Conservation (phyloP, 2,329 filamentous ascomycete genomes). For the Aspergillus alliaceus region DNA sequence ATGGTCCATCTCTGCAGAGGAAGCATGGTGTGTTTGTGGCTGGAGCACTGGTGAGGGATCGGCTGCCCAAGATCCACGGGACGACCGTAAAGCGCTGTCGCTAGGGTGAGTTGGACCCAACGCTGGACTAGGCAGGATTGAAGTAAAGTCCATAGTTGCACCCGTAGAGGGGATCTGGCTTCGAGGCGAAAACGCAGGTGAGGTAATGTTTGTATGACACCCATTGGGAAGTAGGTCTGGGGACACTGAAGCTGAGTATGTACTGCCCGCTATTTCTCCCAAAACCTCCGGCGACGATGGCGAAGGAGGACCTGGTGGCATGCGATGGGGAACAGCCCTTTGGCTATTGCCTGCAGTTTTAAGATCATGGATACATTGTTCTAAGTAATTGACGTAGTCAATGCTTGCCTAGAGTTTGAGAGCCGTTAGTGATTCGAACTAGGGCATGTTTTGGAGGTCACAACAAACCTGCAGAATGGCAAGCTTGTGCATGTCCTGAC, state of each 20-base stretch:
- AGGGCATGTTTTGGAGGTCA: slow-evolving; percentile 1
- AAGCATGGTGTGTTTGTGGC: slow-evolving; percentile 41
- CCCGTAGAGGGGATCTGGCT: slow-evolving; percentile 25
- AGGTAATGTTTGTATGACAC: slow-evolving; percentile 24
- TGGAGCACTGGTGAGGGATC: slow-evolving; percentile 25
- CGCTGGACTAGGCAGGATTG: slow-evolving; percentile 38
- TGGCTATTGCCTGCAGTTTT: slow-evolving; percentile 54
- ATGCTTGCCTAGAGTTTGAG: slow-evolving; percentile 72
- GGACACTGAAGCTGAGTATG: slow-evolving; percentile 36
- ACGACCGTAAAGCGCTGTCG: slow-evolving; percentile 22
- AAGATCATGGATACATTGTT: slow-evolving; percentile 80
- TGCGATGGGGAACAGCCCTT: slow-evolving; percentile 13
- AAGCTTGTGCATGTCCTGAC: slow-evolving; percentile 95
- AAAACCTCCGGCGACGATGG: slow-evolving; percentile 37
- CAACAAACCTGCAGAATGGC: slow-evolving; percentile 81
- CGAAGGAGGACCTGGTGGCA: slow-evolving; percentile 31
- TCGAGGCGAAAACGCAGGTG: slow-evolving; percentile 35
- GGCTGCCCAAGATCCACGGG: slow-evolving; percentile 23
- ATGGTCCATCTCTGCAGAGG: slow-evolving; percentile 61
- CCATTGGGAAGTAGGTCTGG: slow-evolving; percentile 32
- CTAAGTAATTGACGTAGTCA: slow-evolving; percentile 91
- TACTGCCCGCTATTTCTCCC: slow-evolving; percentile 23
- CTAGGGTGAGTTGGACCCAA: slow-evolving; percentile 28
- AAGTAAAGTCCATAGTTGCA: slow-evolving; percentile 26
- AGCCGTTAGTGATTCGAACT: slow-evolving; percentile 5